Evolutionary conservation across 176 grass and related monocot species (phyloP).

Genomic region (Melocanna baccifera): DNA sequence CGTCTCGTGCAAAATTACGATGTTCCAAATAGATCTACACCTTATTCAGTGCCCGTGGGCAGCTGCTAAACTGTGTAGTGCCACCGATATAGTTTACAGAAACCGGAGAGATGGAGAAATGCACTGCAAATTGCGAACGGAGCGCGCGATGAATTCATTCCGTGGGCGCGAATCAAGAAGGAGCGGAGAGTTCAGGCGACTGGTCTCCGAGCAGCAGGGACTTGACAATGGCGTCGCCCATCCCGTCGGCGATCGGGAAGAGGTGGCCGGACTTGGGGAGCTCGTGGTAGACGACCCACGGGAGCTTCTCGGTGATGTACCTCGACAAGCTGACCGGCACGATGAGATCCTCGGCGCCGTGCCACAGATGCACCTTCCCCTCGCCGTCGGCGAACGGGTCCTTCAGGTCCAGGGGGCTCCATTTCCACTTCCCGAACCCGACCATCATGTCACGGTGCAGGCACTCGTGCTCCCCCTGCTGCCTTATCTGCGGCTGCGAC

Average conservation of each 20-base stretch:
- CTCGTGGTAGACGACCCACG: slow-evolving; percentile 76
- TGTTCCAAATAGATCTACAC: not conserved
- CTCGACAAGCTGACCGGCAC: slow-evolving; percentile 57
- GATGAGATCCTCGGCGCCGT: slow-evolving; percentile 58
- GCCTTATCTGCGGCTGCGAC: slow-evolving; percentile 51
- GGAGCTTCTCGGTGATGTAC: slow-evolving; percentile 56
- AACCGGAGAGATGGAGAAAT: too few species aligned
- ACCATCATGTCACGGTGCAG: slow-evolving; percentile 83
- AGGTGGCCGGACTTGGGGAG: slow-evolving; percentile 62
- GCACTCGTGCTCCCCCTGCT: slow-evolving; percentile 57
- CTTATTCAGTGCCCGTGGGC: not conserved
- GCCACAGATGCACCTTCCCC: slow-evolving; percentile 76
- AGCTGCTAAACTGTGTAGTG: not conserved
- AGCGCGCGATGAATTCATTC: not conserved
- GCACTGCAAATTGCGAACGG: not conserved
- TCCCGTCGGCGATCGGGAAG: slow-evolving; percentile 51
- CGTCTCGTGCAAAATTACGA: not conserved
- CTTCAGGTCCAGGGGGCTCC: slow-evolving; percentile 62
- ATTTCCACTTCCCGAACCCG: slow-evolving; percentile 64
- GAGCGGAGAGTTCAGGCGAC: not conserved
- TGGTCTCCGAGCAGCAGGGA: slow-evolving; percentile 50
- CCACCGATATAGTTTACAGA: not conserved
- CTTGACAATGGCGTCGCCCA: slow-evolving; percentile 55
- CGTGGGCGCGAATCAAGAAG: not conserved
- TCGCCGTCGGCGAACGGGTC: slow-evolving; percentile 57